A percentile compares a stretch with the other conserved stretches of the same genome.
These are phyloP conservation scores for Fremontodendron californicum DNA, from an alignment of 345 rosid genomes.

Conservation along the genomic window DNA sequence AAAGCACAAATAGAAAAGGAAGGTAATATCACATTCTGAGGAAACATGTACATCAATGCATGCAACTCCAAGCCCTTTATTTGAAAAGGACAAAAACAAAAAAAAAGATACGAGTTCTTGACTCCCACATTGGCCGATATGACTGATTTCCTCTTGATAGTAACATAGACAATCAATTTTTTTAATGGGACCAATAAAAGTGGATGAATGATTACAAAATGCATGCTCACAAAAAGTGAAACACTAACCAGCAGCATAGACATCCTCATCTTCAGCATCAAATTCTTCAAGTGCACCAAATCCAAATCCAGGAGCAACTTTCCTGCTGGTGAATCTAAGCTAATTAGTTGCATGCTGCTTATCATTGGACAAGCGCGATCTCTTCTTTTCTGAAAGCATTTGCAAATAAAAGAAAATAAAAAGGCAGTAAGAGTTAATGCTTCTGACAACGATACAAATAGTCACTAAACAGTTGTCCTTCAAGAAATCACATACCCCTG, in stretches of 20 bases:
- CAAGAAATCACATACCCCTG: slow-evolving; percentile 54
- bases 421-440: slow-evolving; percentile 15
- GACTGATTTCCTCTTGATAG: background rate
- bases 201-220: background rate
- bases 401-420: background rate
- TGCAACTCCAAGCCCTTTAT: background rate
- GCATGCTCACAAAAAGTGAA: slow-evolving; percentile 2
- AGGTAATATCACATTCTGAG: slow-evolving; percentile 12
- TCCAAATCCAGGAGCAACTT: slow-evolving; percentile 92
- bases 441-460: slow-evolving; percentile 10
- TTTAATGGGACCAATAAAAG: background rate
- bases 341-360: slow-evolving; percentile 42
- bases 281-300: slow-evolving; percentile 98
- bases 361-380: slow-evolving; percentile 47
- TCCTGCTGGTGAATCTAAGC: slow-evolving; percentile 65
- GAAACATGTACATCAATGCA: background rate
- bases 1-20: background rate
- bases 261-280: slow-evolving; percentile 96
- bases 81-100: background rate
- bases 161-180: background rate
- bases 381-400: slow-evolving; percentile 63
- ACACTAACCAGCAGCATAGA: slow-evolving; percentile 61
- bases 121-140: background rate
- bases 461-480: slow-evolving; percentile 17
- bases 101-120: background rate